phyloP scores from a whole-genome alignment of 441 rosid species.

The Flueggea neowawraea region DNA sequence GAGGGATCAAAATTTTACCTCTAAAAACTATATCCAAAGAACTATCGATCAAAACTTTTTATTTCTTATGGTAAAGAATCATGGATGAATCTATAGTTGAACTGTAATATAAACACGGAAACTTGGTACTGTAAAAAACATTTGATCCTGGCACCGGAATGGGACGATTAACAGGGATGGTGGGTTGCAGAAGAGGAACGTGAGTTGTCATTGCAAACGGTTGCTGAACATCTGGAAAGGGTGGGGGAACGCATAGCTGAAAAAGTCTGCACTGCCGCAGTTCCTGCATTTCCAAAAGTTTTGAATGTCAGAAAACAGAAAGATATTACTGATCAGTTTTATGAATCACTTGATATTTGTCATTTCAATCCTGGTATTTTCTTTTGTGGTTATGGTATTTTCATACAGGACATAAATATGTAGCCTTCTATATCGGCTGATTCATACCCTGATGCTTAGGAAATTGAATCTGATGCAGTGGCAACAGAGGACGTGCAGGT shows the following conservation, averaged over 20 bases:
- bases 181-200: conserved; percentile 51
- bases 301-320: too few relatives aligned
- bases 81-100: not conserved
- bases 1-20: not conserved
- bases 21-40: conserved; percentile 6
- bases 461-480: conserved; percentile 55
- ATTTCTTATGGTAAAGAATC: conserved; percentile 13
- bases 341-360: too few relatives aligned
- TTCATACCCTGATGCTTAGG: conserved; percentile 75
- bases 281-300: conserved; percentile 28
- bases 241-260: conserved; percentile 46
- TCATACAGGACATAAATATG: too few relatives aligned
- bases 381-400: too few relatives aligned
- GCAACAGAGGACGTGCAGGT: conserved; percentile 48
- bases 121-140: conserved; percentile 43
- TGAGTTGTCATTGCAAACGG: conserved; percentile 43
- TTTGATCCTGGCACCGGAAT: conserved; percentile 45
- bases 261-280: conserved; percentile 48
- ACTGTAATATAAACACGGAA: conserved; percentile 32
- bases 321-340: too few relatives aligned
- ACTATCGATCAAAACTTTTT: conserved; percentile 33
- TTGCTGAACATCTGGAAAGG: conserved; percentile 49
- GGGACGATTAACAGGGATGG: conserved; percentile 39
- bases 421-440: too few relatives aligned
- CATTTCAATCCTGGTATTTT: too few relatives aligned